Percentiles rank a stretch among this genome's conserved stretches.
Conservation (phyloP, 495 filamentous ascomycete species). For the Aspergillus egyptiacus region DNA sequence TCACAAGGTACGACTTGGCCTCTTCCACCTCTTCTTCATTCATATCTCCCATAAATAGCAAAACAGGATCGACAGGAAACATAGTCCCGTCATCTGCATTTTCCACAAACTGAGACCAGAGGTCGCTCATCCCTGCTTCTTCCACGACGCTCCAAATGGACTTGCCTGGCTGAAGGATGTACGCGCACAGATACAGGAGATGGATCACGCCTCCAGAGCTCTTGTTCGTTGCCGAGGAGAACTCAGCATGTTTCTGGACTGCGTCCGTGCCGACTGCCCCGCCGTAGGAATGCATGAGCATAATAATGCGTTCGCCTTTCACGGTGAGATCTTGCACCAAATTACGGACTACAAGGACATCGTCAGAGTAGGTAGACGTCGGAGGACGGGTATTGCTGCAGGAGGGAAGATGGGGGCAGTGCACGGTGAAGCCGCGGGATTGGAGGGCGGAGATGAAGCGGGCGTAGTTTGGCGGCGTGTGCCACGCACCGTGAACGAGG, state of each 20-base stretch:
- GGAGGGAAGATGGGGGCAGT: slow-evolving; percentile 31
- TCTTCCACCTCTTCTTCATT: background rate
- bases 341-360: slow-evolving; percentile 23
- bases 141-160: slow-evolving; percentile 18
- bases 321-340: slow-evolving; percentile 20
- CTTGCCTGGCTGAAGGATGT: slow-evolving; percentile 23
- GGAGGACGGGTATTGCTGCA: slow-evolving; percentile 23
- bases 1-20: slow-evolving; percentile 14
- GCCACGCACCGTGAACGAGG: slow-evolving; percentile 41
- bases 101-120: slow-evolving; percentile 20
- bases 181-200: slow-evolving; percentile 35
- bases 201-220: slow-evolving; percentile 34
- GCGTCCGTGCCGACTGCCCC: slow-evolving; percentile 34
- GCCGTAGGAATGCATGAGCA: slow-evolving; percentile 40
- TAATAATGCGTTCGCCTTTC: slow-evolving; percentile 23
- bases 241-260: slow-evolving; percentile 17
- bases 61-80: background rate
- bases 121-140: slow-evolving; percentile 18
- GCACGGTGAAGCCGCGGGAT: slow-evolving; percentile 27
- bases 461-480: slow-evolving; percentile 34
- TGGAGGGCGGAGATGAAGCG: slow-evolving; percentile 27
- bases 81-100: slow-evolving; percentile 1
- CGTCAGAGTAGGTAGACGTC: slow-evolving; percentile 22
- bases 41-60: background rate
- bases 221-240: slow-evolving; percentile 6